Evolutionary conservation across 1,139 yeast genomes (phyloP), one percentile per base, ranked within the genome.

Genomic region (Hyphopichia burtonii): DNA sequence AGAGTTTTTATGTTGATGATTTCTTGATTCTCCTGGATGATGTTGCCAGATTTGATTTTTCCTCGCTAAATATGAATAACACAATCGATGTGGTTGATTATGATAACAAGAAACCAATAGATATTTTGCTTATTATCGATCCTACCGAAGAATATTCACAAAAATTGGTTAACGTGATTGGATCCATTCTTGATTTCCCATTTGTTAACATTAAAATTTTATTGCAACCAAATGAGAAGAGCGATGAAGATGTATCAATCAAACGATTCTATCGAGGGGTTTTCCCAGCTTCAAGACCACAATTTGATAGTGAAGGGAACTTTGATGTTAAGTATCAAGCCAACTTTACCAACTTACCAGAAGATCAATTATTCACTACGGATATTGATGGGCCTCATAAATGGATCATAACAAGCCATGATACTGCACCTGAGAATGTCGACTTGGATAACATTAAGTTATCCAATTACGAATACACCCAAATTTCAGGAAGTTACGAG

Each of bases 131-230:
- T 1, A 65, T 86, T 2, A 52, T 87, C 34, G 91, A 93, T 58
- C 98, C 98, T 1, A 59, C 82, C 4, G 76, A 78, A 44, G 89
- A 85, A 49, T 55, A 67, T 19, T 77, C 96, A 0, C 97, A 88
- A 54, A 79, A 78, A 41, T 54, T 82, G 18, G 52, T 85, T 0
- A 65, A 83, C 0, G 57, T 84, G 16, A 60, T 81, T 4, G 69
- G 70, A n/a, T 54, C 78, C 0, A 52, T 83, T 10, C 63, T 61
- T 31, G 67, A 51, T 55, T 68, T 63, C 44, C 63, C 61, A 1
- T 78, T 75, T 55, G 66, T 82, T 3, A 74, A 78, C 31, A 58
- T 85, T 10, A 72, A 75, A 32, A 63, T 91, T 0, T 57, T 80
- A 19, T 53, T 91, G 31, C 78, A 83, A 41, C 96, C 97, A 0